Percentiles rank a stretch among this genome's conserved stretches.
Conservation (phyloP, 257 asterid genomes). For the Osmanthus fragrans region DNA sequence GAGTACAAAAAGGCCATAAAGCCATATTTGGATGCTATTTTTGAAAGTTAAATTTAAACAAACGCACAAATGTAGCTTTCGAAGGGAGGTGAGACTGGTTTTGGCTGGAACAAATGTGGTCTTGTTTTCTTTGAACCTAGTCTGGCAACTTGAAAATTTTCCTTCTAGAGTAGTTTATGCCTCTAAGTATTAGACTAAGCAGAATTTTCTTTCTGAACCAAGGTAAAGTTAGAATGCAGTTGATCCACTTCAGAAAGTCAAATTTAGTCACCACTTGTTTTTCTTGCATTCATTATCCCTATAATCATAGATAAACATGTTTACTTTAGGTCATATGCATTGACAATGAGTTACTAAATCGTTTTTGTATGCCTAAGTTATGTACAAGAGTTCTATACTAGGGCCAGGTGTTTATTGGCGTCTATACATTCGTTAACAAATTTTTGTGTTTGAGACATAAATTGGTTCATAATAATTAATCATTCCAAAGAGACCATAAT, state of each 20-base stretch:
- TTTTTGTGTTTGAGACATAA: not conserved
- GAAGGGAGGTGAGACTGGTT: not conserved
- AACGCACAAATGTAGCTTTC: not conserved
- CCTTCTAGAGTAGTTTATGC: not conserved
- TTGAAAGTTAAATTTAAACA: too few relatives aligned
- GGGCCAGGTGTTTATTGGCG: not conserved
- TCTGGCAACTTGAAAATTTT: not conserved
- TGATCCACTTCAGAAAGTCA: not conserved
- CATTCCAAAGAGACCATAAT: not conserved
- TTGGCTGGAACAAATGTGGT: not conserved
- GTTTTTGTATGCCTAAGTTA: not conserved
- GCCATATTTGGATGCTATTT: not conserved
- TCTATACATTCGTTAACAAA: not conserved
- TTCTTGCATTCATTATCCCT: not conserved
- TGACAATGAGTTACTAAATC: not conserved
- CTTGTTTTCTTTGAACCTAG: not conserved
- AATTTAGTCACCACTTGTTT: not conserved
- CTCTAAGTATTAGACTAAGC: not conserved
- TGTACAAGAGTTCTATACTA: not conserved
- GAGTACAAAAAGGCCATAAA: constrained; percentile 32
- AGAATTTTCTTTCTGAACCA: not conserved
- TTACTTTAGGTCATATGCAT: not conserved
- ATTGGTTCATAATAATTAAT: not conserved
- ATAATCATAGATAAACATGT: not conserved
- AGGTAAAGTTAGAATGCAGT: not conserved